phyloP scores from a whole-genome alignment of 176 grass and related monocot genomes.

The Oryza longistaminata region DNA sequence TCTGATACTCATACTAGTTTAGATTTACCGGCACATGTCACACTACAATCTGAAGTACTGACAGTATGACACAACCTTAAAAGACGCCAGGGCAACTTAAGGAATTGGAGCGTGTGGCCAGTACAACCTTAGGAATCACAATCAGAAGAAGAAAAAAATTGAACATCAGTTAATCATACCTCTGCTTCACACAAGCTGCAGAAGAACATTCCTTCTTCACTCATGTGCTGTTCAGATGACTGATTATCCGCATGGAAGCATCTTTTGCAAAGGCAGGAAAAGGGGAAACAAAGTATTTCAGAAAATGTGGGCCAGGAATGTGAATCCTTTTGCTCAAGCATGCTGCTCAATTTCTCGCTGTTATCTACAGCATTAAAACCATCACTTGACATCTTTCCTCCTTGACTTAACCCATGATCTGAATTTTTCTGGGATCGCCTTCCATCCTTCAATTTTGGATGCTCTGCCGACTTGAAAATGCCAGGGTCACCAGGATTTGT shows the following conservation, averaged over 20 bases:
- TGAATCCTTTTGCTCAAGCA: slow-evolving; percentile 54
- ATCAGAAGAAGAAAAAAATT: neutral
- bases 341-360: slow-evolving; percentile 45
- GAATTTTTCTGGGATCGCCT: slow-evolving; percentile 41
- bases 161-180: slow-evolving; percentile 45
- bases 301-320: slow-evolving; percentile 44
- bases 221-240: slow-evolving; percentile 62
- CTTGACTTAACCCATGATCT: slow-evolving; percentile 46
- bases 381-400: slow-evolving; percentile 37
- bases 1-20: neutral
- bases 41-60: neutral
- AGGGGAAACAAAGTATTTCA: slow-evolving; percentile 48
- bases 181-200: slow-evolving; percentile 95
- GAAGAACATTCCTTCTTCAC: slow-evolving; percentile 95
- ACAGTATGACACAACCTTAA: neutral
- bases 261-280: slow-evolving; percentile 51
- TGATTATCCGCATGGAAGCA: slow-evolving; percentile 46
- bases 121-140: neutral
- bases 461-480: slow-evolving; percentile 61
- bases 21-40: neutral
- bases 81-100: neutral
- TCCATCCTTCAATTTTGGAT: slow-evolving; percentile 51
- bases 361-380: slow-evolving; percentile 43
- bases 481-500: slow-evolving; percentile 90
- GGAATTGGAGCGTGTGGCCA: neutral